Percentiles rank a stretch among this genome's conserved stretches.
Evolutionary conservation across 306 rosid genomes (phyloP).

Genomic region (Pterocarpus macrocarpus): DNA sequence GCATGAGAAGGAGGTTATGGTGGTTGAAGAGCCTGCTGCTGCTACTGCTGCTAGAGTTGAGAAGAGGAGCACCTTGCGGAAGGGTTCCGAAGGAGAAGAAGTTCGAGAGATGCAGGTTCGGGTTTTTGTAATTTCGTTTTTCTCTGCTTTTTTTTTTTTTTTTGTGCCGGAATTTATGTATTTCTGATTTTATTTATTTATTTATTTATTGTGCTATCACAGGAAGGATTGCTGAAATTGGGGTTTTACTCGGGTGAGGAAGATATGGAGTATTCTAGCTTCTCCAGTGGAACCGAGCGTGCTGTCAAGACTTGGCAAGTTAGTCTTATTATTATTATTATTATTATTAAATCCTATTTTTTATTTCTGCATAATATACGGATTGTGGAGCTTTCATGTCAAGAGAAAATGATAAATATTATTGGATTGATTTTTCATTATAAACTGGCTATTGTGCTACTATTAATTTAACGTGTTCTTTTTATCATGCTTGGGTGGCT

Average conservation of each 20-base stretch:
- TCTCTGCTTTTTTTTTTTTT: background rate
- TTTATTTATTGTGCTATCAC: constrained; percentile 27
- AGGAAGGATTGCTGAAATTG: constrained; percentile 80
- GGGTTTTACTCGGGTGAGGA: constrained; percentile 97
- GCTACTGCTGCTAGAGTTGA: constrained; percentile 46
- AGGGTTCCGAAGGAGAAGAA: constrained; percentile 84
- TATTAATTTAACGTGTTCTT: background rate
- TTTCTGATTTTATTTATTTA: background rate
- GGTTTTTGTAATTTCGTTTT: constrained; percentile 39
- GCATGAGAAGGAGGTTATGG: constrained; percentile 52
- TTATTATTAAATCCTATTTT: too few species aligned
- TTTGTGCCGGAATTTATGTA: constrained; percentile 23
- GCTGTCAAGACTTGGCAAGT: constrained; percentile 99
- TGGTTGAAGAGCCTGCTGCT: constrained; percentile 56
- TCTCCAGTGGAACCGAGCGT: constrained; percentile 87
- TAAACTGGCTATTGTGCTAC: background rate
- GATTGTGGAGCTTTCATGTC: background rate
- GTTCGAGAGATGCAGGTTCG: constrained; percentile 89
- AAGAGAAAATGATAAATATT: background rate
- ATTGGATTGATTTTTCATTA: constrained; percentile 1
- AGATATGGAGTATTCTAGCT: constrained; percentile 86
- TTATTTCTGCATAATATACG: background rate
- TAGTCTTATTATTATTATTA: constrained; percentile 46
- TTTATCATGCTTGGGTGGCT: constrained; percentile 4
- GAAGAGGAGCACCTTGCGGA: constrained; percentile 56